Percentiles rank a stretch among this genome's conserved stretches.
Evolutionary conservation across 805 yeast species (phyloP).

Genomic region (Wickerhamomyces mucosus): DNA sequence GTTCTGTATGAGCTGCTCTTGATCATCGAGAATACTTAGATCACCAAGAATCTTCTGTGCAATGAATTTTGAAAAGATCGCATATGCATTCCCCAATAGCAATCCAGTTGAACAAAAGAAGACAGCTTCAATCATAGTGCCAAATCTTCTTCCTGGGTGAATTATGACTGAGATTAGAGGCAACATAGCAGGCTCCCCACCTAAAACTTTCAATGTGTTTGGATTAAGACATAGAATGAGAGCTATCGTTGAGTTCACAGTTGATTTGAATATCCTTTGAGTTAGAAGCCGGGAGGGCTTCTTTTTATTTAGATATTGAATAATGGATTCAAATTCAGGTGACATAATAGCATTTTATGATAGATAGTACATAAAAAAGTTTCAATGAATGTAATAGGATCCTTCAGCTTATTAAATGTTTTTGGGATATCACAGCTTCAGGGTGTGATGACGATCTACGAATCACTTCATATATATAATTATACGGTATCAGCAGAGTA

Average conservation of each 20-base stretch:
- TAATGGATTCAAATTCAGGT: no score
- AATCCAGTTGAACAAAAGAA: slow-evolving; percentile 32
- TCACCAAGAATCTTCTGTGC: slow-evolving; percentile 29
- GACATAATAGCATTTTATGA: no score
- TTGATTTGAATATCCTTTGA: slow-evolving; percentile 29
- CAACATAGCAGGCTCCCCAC: slow-evolving; percentile 34
- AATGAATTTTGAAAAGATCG: slow-evolving; percentile 30
- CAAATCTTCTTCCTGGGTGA: slow-evolving; percentile 41
- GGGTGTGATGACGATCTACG: no score
- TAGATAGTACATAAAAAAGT: no score
- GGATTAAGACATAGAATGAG: slow-evolving; percentile 32
- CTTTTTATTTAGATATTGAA: no score
- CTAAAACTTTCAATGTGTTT: slow-evolving; percentile 24
- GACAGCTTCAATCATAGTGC: slow-evolving; percentile 35
- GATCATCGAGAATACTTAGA: slow-evolving; percentile 22
- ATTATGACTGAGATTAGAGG: slow-evolving; percentile 37
- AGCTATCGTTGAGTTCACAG: slow-evolving; percentile 31
- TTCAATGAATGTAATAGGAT: no score
- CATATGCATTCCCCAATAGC: slow-evolving; percentile 32
- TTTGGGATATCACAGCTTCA: no score
- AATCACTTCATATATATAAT: no score
- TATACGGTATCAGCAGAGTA: no score
- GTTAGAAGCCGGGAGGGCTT: slow-evolving; percentile 22
- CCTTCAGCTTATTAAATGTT: no score
- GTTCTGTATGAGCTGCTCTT: slow-evolving; percentile 20